Base-by-base conservation (phyloP, 768 basidiomycete species). In the Strobilomyces dryophilus region DNA sequence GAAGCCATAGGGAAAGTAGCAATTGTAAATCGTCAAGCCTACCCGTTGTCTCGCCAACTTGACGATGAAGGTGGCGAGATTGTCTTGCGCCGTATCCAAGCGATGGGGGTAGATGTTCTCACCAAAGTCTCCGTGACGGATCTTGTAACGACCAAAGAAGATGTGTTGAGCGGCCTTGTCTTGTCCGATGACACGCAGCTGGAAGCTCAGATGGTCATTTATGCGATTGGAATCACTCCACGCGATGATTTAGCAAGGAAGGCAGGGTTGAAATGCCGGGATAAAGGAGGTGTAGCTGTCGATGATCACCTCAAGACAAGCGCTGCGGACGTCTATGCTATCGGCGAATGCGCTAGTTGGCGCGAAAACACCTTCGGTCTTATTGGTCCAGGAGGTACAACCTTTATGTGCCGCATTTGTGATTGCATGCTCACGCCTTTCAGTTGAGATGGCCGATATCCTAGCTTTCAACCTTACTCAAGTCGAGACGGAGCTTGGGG, bases 291-390 rank as follows among this genome's bases (percentile, higher is more conserved):
- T 0, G 74, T 89, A 55, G 61, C 76, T 5, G 81, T 88, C 8
- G 73, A 78, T 29, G 82, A 86, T 52, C 67, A 71, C 47, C 68
- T 89, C 44, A 65, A 73, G 60, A 88, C 86, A 1, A 82, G 77
- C 10, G 78, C 74, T 1, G 61, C 76, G 37, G 79, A 82, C 47
- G 78, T 88, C 7, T 89, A 80, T 57, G 87, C 87, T 7, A 83
- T 90, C 45, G 88, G 88, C 5, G 88, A 89, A 66, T 90, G 88
- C 62, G 86, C 86, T 1, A 76, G 73, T 45, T 89, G 85, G 85
- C 74, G 70, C 48, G 79, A 76, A 3, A 80, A 85, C 37, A 81
- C 77, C n/a, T 89, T 85, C 59, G 87, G 87, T 4, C 72, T 90
- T 10, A 86, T 89, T 60, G 85, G 79, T 3, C 87, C 87, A n/a